Evolutionary conservation across 345 rosid genomes (phyloP).

Genomic region (Camelina sativa): DNA sequence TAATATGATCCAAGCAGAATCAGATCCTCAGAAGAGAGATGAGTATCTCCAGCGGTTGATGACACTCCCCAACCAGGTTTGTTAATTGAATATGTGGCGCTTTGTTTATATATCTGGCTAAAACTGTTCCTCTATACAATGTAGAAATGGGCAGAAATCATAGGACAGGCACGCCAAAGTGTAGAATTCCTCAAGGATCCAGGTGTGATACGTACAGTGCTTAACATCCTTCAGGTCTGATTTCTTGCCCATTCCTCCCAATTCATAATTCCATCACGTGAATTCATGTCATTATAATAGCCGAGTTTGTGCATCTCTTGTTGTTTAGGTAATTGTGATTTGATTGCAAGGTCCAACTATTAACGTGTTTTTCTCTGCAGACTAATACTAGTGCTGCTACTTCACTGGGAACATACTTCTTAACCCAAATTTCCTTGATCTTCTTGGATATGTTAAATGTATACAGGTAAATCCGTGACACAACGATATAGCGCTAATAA

Average conservation of each 20-base stretch:
- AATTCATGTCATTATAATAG: slow-evolving; percentile 15
- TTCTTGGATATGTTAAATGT: slow-evolving; percentile 99
- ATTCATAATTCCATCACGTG: slow-evolving; percentile 1
- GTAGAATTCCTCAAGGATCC: slow-evolving; percentile 92
- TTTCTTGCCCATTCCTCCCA: slow-evolving; percentile 15
- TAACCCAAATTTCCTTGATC: slow-evolving; percentile 84
- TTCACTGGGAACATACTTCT: slow-evolving; percentile 88
- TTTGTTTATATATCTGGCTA: slow-evolving; percentile 30
- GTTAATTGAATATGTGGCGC: slow-evolving; percentile 5
- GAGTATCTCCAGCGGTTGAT: slow-evolving; percentile 93
- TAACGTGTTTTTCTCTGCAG: slow-evolving; percentile 56
- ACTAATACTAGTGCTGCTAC: slow-evolving; percentile 97
- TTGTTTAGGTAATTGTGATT: slow-evolving; percentile 19
- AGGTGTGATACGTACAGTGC: slow-evolving; percentile 85
- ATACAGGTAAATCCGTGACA: slow-evolving; percentile 65
- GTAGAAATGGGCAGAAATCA: slow-evolving; percentile 98
- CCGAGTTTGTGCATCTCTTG: slow-evolving; percentile 31
- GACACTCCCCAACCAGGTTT: slow-evolving; percentile 95
- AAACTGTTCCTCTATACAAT: slow-evolving; percentile 24
- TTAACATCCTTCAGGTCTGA: slow-evolving; percentile 89
- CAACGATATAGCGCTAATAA: slow-evolving; percentile 1
- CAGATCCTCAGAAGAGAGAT: slow-evolving; percentile 96
- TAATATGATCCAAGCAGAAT: slow-evolving; percentile 96
- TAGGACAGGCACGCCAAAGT: slow-evolving; percentile 94
- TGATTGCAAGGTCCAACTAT: slow-evolving; percentile 4